Conservation (phyloP, 2,329 filamentous ascomycete genomes). For the Sphaerulina musiva region DNA sequence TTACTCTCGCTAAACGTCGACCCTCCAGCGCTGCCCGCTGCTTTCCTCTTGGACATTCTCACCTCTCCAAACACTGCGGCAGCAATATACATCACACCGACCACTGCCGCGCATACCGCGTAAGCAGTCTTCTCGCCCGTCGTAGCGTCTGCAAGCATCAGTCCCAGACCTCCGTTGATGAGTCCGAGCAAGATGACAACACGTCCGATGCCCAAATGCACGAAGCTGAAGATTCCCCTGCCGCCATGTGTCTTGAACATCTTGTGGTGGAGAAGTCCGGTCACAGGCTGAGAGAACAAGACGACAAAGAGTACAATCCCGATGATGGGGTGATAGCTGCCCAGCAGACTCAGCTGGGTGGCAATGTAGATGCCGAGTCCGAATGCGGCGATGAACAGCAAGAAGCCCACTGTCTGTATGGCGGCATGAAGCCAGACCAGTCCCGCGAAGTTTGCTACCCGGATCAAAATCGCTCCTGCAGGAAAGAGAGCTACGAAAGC, state of each 20-base stretch:
- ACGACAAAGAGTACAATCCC: constrained; percentile 46
- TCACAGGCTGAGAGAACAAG: constrained; percentile 50
- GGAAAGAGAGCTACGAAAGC: constrained; percentile 45
- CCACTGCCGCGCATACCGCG: constrained; percentile 43
- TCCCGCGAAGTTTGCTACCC: constrained; percentile 40
- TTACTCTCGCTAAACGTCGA: not conserved
- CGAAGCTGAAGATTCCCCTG: constrained; percentile 43
- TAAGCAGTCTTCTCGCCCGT: constrained; percentile 36
- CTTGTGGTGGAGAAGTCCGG: constrained; percentile 49
- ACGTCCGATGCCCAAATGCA: constrained; percentile 30
- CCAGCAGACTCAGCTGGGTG: constrained; percentile 34
- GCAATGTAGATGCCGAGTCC: constrained; percentile 50
- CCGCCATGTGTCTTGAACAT: constrained; percentile 44
- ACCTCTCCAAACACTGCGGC: constrained; percentile 29
- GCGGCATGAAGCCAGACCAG: constrained; percentile 43
- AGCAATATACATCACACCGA: constrained; percentile 40
- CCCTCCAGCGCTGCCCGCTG: not conserved
- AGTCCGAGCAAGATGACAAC: constrained; percentile 47
- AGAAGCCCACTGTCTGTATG: constrained; percentile 46
- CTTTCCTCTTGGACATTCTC: constrained; percentile 9
- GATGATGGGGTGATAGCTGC: constrained; percentile 47
- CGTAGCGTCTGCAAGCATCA: constrained; percentile 41
- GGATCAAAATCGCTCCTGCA: constrained; percentile 40
- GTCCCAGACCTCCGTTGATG: constrained; percentile 52
- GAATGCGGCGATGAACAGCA: constrained; percentile 45